Evolutionary conservation across 257 asterid species (phyloP), one percentile per base, ranked within the genome.

Genomic region (Jacaranda copaia): DNA sequence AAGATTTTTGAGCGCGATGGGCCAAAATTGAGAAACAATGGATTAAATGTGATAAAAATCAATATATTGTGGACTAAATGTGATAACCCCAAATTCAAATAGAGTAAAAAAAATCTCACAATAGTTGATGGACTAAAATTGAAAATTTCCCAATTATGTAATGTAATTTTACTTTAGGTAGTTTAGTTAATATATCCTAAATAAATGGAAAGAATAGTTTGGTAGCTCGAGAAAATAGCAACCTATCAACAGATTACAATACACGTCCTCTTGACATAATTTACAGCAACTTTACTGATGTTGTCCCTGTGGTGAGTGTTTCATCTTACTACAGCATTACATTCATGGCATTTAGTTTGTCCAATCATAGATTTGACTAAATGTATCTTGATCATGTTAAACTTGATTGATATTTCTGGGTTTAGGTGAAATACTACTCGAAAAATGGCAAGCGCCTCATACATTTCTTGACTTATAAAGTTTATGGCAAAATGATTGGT

Each of bases 251-350:
- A 1, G 98, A 93, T 79, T 93, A 93, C 85, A 93, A 93, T 65
- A 93, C 96, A 1, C 94, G 98, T 56, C 98, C 98, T 0, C 93
- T 91, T 18, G 98, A 93, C 82, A 93, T 97, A 10, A 93, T 93
- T 65, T 91, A 88, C 89, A n/a, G n/a, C n/a, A 93, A 93, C 81
- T 93, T 93, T 83, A 86, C 86, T 62, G 98, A 93, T 83, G 98
- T 97, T 64, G 90, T 93, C 70, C 97, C 98, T 0, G 96, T 93
- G 89, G 98, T 93, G 81, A 48, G 88, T 66, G 25, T 68, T 77
- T 75, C 19, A 4, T 49, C 55, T 77, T 45, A 52, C 59, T 56
- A 58, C 52, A 57, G 55, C 65, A 12, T 61, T 80, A 11, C 69
- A 56, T 25, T 75, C 7, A 18, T 18, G 73, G 25, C 71, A 25